phyloP scores from a whole-genome alignment of 1,284 basidiomycete genomes.

The Boletellus sp. region DNA sequence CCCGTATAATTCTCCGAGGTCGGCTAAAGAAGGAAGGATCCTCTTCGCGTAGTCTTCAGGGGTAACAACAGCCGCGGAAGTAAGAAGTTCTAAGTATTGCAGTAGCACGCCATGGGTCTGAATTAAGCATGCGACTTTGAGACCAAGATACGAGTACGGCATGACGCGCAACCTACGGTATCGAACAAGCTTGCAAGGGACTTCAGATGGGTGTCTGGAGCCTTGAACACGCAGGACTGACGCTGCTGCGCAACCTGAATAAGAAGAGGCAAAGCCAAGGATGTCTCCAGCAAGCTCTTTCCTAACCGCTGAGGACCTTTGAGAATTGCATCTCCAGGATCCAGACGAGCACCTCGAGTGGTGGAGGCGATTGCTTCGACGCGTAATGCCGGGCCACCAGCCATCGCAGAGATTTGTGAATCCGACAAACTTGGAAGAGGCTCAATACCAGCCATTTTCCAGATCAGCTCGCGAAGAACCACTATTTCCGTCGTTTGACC shows the following conservation, averaged over 20 bases:
- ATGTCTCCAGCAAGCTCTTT: slow-evolving; percentile 65
- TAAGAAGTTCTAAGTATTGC: slow-evolving; percentile 73
- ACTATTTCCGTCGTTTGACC: slow-evolving; percentile 87
- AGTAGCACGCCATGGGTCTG: slow-evolving; percentile 75
- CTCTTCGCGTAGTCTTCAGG: slow-evolving; percentile 62
- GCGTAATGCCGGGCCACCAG: slow-evolving; percentile 83
- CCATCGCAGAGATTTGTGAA: slow-evolving; percentile 84
- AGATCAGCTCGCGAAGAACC: slow-evolving; percentile 88
- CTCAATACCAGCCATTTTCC: slow-evolving; percentile 94
- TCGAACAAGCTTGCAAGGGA: slow-evolving; percentile 85
- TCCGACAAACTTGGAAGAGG: slow-evolving; percentile 87
- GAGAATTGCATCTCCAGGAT: slow-evolving; percentile 55
- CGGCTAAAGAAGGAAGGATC: slow-evolving; percentile 66
- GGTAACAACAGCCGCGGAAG: slow-evolving; percentile 56
- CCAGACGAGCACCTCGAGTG: slow-evolving; percentile 66
- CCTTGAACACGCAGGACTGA: slow-evolving; percentile 73
- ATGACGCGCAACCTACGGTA: slow-evolving; percentile 52
- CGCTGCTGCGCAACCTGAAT: slow-evolving; percentile 87
- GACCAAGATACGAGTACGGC: slow-evolving; percentile 17
- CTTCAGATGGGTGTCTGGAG: slow-evolving; percentile 73
- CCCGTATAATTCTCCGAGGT: slow-evolving; percentile 71
- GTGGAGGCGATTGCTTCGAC: slow-evolving; percentile 79
- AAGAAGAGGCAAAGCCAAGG: slow-evolving; percentile 77
- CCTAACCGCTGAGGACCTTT: slow-evolving; percentile 70
- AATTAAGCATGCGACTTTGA: slow-evolving; percentile 16